Evolutionary conservation across 805 yeast species (phyloP).

Genomic region (Blastobotrys peoriensis): DNA sequence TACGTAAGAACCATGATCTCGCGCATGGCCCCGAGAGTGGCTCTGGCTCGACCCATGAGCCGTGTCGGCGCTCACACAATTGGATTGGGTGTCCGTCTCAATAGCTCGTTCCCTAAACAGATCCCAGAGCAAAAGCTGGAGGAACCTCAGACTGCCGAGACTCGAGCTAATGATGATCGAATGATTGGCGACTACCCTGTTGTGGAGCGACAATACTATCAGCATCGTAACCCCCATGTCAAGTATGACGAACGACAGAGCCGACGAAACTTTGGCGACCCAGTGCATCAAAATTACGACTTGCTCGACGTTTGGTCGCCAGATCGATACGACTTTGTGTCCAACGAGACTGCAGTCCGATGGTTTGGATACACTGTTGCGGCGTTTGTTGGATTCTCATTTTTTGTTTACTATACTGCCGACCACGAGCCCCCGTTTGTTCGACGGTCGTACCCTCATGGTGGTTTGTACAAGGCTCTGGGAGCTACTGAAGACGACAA

Average conservation of each 20-base stretch:
- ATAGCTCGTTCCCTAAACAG: too few relatives aligned
- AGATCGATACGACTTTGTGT: slow-evolving; percentile 57
- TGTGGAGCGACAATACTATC: slow-evolving; percentile 53
- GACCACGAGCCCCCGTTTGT: slow-evolving; percentile 66
- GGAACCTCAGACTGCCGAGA: slow-evolving; percentile 5
- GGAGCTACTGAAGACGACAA: slow-evolving; percentile 46
- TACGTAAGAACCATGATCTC: too few relatives aligned
- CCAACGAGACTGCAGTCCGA: slow-evolving; percentile 54
- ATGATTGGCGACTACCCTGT: slow-evolving; percentile 51
- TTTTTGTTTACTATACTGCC: slow-evolving; percentile 43
- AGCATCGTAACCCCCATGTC: slow-evolving; percentile 61
- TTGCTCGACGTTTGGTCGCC: slow-evolving; percentile 82
- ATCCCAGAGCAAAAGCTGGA: too few relatives aligned
- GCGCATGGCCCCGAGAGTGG: too few relatives aligned
- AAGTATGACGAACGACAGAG: slow-evolving; percentile 76
- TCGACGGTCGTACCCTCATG: slow-evolving; percentile 69
- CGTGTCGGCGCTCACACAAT: too few relatives aligned
- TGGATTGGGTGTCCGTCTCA: too few relatives aligned
- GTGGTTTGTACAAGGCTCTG: slow-evolving; percentile 66
- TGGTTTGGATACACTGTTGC: slow-evolving; percentile 54
- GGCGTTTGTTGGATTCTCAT: slow-evolving; percentile 37
- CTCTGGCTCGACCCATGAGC: too few relatives aligned
- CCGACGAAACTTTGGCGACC: slow-evolving; percentile 71
- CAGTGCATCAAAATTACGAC: slow-evolving; percentile 46
- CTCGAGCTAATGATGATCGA: slow-evolving; percentile 7